Base-by-base conservation (phyloP, 495 filamentous ascomycete genomes). In the Aspergillus coremiiformis region DNA sequence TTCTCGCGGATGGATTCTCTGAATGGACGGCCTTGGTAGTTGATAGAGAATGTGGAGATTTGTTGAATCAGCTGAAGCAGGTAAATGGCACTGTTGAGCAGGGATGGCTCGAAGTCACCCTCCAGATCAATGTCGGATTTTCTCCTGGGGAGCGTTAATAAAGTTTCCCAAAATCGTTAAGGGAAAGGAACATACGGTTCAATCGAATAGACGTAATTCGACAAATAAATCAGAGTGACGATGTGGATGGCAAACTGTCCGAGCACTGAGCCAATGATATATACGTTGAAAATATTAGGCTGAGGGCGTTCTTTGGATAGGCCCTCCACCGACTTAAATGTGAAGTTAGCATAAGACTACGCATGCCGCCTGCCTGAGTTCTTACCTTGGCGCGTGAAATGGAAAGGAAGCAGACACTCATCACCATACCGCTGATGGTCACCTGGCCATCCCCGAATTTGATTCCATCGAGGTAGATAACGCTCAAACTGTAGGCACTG, bases 361-460 rank as follows among this genome's bases (percentile, higher is more conserved):
- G 8, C 17, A 47, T 12, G 3, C 14, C 19, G 17, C 23, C 35
- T 26, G 20, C 5, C 19, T 49, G 29, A 30, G n/a, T 22, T 62
- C 69, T 58, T 71, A 85, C 84, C 80, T 86, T 92, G 33, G 93
- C 93, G 39, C 93, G 83, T 19, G 93, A 97, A 59, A 99, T 92
- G 22, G 89, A 95, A 63, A 99, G 73, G 77, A 97, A 99, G 77
- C 93, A 99, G 46, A 99, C 93, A 66, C 91, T 96, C 94, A 99
- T 96, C 69, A 99, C 81, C 89, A 99, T 97, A 58, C 93, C 93
- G 57, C 90, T 96, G 66, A 99, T 97, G 22, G 93, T 99, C 39
- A 96, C 91, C 67, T 99, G 93, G 26, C 92, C 91, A 69, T 99
- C 93, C 42, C 93, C 90, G 60, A 99, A 99, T 72, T 99, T 99